Base-by-base conservation (phyloP, 208 protist genomes). In the Leishmania tarentolae region DNA sequence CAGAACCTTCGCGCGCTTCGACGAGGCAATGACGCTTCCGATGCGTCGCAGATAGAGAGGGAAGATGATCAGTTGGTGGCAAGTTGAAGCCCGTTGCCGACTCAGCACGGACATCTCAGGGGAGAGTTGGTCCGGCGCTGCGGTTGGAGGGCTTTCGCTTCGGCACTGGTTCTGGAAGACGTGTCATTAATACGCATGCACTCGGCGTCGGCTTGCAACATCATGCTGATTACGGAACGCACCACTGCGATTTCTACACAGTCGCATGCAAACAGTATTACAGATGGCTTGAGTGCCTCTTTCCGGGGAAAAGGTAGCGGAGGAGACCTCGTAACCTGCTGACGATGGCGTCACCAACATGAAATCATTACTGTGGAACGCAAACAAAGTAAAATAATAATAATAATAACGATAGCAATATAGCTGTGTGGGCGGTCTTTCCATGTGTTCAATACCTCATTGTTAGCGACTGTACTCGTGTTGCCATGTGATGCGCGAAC, bases 401-500 rank as follows among this genome's bases (percentile, higher is more conserved):
- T n/a, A n/a, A n/a, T n/a, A n/a, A n/a, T n/a, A 50, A 37, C 8
- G 65, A 31, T 47, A 24, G n/a, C 46, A 53, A 6, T 28, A 52
- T 72, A 56, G 69, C 53, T 11, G 69, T 80, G 24, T 56, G 79
- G 37, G 71, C 79, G 1, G 79, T 72, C 3, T 53, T 90, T 8
- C 83, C 83, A 35, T 90, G 86, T 37, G 83, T 87, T 37, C 79
- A 81, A 53, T 69, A 85, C 80, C 87, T 87, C 44, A 87, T 90
- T 28, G 9, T 90, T 21, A 40, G 70, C 65, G 83, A 90, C 75
- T 90, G 86, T 80, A 77, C 82, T 44, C 82, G 82, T 9, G n/a
- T 85, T 50, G 76, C 82, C 83, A 79, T 53, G 78, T 75, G 19
- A 83, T 84, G 69, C 65, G 70, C 35, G 83, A 80, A 8, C 77